Evolutionary conservation across 805 yeast species (phyloP).

Genomic region (Lachancea meyersii): DNA sequence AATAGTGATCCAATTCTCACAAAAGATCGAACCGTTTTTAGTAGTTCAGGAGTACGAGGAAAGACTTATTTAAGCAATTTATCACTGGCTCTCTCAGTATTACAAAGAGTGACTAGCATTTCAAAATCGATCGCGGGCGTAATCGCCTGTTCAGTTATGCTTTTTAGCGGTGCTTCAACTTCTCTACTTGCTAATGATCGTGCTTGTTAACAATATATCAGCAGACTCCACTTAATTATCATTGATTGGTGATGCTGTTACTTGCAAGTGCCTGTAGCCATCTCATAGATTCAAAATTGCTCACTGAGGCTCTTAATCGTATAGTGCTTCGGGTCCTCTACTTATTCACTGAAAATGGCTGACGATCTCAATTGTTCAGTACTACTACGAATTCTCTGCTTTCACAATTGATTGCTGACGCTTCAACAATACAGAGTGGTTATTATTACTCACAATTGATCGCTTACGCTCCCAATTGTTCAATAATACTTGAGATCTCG

Average conservation of each 20-base stretch:
- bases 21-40: too few species aligned
- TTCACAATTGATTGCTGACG: background rate
- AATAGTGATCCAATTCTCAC: too few species aligned
- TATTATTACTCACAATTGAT: background rate
- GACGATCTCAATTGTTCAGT: too few species aligned
- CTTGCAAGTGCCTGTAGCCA: background rate
- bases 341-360: background rate
- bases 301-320: background rate
- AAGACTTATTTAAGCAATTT: too few species aligned
- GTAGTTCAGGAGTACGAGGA: too few species aligned
- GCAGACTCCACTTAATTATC: background rate
- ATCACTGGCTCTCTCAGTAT: too few species aligned
- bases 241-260: background rate
- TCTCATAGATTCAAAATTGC: background rate
- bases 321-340: background rate
- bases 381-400: too few species aligned
- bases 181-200: background rate
- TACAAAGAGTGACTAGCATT: too few species aligned
- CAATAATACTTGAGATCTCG: background rate
- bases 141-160: background rate
- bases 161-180: background rate
- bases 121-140: background rate
- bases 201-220: too few species aligned
- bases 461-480: background rate
- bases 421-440: background rate